Evolutionary conservation across 2,329 filamentous ascomycete genomes (phyloP), one percentile per base, ranked within the genome.

Genomic region (Sarocladium strictum): DNA sequence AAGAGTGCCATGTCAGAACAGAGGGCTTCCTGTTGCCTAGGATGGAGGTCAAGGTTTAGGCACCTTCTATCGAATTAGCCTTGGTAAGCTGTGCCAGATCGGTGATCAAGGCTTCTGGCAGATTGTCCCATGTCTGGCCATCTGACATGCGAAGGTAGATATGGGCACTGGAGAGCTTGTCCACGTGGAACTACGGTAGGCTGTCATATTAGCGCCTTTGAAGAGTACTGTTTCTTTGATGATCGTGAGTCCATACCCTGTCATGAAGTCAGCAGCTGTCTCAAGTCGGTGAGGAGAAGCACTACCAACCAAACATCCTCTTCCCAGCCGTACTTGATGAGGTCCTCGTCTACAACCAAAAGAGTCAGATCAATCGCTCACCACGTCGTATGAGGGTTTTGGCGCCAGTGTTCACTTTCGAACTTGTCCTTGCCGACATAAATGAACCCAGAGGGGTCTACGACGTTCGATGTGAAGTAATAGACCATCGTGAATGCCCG

Each of bases 371-470:
- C 5, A 29, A 29, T 23, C 6, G 15, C 12, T 12, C 7, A 32
- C 6, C 29, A 32, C 12, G 29, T 32, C 12, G 7, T 12, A 32
- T 12, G 29, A 32, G 29, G 29, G 29, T 2, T 17, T 37, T 37
- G 27, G 17, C n/a, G n/a, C 23, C 12, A 59, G 58, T 63, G 6
- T 86, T 66, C 78, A 97, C 94, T 99, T 77, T 99, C 94, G 63
- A 94, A 92, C 75, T 99, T 99, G 78, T 99, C 94, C 73, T 97
- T 99, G 71, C 94, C 94, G 57, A 97, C 90, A 69, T 99, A 99
- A 66, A 99, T 85, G 68, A 87, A 92, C 40, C 90, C 93, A 29
- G 90, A 69, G 2, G 94, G 93, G 12, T 85, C 79, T 37, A 96
- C 90, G 40, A 85, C 84, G 58, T 83, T 93, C 24, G 93, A 97